Base-by-base conservation (phyloP, 805 yeast genomes). In the Candida methanosorbosa region DNA sequence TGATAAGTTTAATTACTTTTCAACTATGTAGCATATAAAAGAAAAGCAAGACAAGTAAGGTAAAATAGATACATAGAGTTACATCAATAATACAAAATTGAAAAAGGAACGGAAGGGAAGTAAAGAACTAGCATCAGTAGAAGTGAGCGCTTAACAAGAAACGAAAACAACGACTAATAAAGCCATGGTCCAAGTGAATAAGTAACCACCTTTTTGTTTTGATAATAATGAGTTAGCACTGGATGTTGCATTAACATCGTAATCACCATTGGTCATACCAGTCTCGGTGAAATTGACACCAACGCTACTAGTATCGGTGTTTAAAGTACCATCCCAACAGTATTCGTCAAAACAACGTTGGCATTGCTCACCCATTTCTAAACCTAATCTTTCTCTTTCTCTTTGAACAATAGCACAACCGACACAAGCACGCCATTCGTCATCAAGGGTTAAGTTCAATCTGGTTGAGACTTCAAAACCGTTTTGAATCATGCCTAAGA, bases 341-440 rank as follows among this genome's bases (percentile, higher is more conserved):
- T 84, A 84, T 6, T 62, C 64, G 24, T 63, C 57, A 54, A 86
- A 83, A 54, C 96, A 86, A 35, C 61, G 40, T 45, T 72, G 59
- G 62, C 96, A 86, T 50, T 81, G 85, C 2, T 67, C 76, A n/a
- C 75, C 59, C 39, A 81, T 80, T 14, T 70, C 64, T 25, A 65
- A 57, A 20, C 77, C 75, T 26, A 67, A 57, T 51, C 87, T 68
- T 59, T 84, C 92, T 50, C 79, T 78, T 28, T 80, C 73, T 54
- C 95, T 75, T 61, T 84, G 79, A 38, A 84, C 66, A 30, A 85
- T 70, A 9, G 94, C 95, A 66, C 95, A 85, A 3, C 82, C 83
- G 32, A 85, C 68, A 63, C 95, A 85, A 6, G 76, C 70, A 28
- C 72, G 61, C 78, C 83, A 85, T 27, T 81, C 76, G 4, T 61